Evolutionary conservation across 352 stramenopile species (phyloP).

Genomic region (Globisporangium splendens): DNA sequence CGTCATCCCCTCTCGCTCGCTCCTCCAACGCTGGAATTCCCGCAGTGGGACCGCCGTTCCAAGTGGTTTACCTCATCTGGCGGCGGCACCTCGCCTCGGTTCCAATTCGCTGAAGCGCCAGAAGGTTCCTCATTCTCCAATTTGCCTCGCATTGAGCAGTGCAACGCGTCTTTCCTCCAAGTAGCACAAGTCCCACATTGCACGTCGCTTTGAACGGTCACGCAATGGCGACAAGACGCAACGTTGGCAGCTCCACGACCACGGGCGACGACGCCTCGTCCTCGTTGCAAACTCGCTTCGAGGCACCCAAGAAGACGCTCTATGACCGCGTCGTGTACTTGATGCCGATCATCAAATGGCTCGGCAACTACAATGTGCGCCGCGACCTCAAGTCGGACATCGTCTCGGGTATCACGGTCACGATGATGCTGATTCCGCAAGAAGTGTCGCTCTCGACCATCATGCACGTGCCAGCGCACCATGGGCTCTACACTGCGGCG

Average conservation of each 20-base stretch:
- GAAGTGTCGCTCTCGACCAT: slow-evolving; percentile 86
- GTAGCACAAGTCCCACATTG: background rate
- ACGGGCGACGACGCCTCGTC: background rate
- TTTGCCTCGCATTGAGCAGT: background rate
- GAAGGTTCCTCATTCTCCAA: background rate
- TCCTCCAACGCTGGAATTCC: too few species aligned
- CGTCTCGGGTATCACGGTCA: slow-evolving; percentile 47
- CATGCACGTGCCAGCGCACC: slow-evolving; percentile 79
- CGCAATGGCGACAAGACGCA: background rate
- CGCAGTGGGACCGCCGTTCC: too few species aligned
- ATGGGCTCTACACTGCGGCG: slow-evolving; percentile 84
- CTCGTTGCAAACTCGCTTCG: background rate
- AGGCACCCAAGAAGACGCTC: background rate
- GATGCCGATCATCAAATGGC: slow-evolving; percentile 45
- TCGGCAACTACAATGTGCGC: slow-evolving; percentile 43
- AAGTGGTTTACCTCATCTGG: too few species aligned
- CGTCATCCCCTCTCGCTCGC: too few species aligned
- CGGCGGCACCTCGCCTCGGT: background rate
- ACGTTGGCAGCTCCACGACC: background rate
- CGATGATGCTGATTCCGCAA: slow-evolving; percentile 89
- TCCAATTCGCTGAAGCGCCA: background rate
- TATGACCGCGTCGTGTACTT: slow-evolving; percentile 15
- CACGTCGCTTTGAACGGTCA: background rate
- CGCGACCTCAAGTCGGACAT: slow-evolving; percentile 57
- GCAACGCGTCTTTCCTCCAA: background rate